These are phyloP conservation scores for Annulohypoxylon moriforme DNA, from an alignment of 495 filamentous ascomycete species.

Conservation along the genomic window DNA sequence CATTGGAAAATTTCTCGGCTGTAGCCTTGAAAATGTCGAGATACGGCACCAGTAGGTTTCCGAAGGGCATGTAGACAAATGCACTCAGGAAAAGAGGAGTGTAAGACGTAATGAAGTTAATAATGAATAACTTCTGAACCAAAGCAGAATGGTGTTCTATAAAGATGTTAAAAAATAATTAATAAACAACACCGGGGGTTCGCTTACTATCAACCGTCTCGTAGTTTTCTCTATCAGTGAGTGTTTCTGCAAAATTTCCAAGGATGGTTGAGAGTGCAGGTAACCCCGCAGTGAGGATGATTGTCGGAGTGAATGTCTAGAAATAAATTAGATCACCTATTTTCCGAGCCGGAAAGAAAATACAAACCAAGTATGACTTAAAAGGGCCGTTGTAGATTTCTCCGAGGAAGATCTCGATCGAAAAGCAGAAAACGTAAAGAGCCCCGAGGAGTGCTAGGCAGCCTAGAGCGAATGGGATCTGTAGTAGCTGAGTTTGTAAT, in stretches of 20 bases:
- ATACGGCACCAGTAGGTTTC: constrained; percentile 84
- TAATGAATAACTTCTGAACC: constrained; percentile 89
- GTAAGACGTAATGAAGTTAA: constrained; percentile 98
- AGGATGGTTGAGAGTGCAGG: constrained; percentile 83
- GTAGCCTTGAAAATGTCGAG: constrained; percentile 87
- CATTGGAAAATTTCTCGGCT: constrained; percentile 77
- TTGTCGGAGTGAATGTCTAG: constrained; percentile 88
- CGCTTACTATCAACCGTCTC: constrained; percentile 75
- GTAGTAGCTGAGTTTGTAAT: constrained; percentile 80
- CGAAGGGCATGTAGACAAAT: constrained; percentile 97
- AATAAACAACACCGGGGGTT: too few species aligned
- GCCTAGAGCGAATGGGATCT: constrained; percentile 86
- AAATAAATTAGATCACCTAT: constrained; percentile 47
- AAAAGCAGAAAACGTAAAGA: constrained; percentile 88
- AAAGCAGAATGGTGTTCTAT: constrained; percentile 77
- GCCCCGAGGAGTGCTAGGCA: constrained; percentile 76
- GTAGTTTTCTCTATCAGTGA: constrained; percentile 93
- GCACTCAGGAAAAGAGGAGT: constrained; percentile 91
- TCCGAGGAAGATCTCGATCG: constrained; percentile 94
- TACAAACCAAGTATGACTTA: constrained; percentile 80
- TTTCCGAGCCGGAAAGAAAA: background rate
- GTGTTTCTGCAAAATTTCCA: constrained; percentile 76
- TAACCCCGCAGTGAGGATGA: constrained; percentile 81
- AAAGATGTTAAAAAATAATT: constrained; percentile 20
- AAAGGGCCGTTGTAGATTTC: constrained; percentile 94